Evolutionary conservation across 495 filamentous ascomycete species (phyloP).

Genomic region (Hypoxylon fuscum): DNA sequence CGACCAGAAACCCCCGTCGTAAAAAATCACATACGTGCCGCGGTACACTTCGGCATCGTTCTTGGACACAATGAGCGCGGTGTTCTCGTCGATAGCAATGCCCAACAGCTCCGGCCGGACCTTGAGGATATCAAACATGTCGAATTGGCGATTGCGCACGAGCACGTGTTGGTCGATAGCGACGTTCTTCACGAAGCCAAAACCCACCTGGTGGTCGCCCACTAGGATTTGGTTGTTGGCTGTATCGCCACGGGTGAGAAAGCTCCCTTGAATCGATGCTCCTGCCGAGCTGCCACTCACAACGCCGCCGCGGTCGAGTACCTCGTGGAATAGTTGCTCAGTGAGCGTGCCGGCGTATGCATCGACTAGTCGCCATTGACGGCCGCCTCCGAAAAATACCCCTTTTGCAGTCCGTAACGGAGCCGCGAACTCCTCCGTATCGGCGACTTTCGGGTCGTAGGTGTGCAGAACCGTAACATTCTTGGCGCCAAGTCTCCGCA

Average conservation of each 20-base stretch:
- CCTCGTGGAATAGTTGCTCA: constrained; percentile 42
- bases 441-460: constrained; percentile 43
- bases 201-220: constrained; percentile 46
- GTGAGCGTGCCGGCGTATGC: constrained; percentile 48
- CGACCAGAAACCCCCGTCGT: constrained; percentile 41
- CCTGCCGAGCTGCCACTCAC: constrained; percentile 46
- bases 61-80: constrained; percentile 44
- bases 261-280: constrained; percentile 48
- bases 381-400: constrained; percentile 46
- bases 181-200: constrained; percentile 43
- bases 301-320: constrained; percentile 44
- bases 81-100: constrained; percentile 48
- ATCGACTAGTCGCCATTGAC: constrained; percentile 48
- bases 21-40: constrained; percentile 41
- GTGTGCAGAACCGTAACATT: constrained; percentile 48
- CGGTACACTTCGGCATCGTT: constrained; percentile 43
- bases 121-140: constrained; percentile 49
- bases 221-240: constrained; percentile 43
- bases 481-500: constrained; percentile 44
- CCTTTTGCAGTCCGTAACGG: constrained; percentile 41
- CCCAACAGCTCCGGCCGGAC: constrained; percentile 45
- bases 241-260: constrained; percentile 47
- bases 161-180: constrained; percentile 50
- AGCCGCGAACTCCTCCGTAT: constrained; percentile 45
- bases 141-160: constrained; percentile 45